phyloP scores from a whole-genome alignment of 2,329 filamentous ascomycete species.

The Diaporthe sp. region DNA sequence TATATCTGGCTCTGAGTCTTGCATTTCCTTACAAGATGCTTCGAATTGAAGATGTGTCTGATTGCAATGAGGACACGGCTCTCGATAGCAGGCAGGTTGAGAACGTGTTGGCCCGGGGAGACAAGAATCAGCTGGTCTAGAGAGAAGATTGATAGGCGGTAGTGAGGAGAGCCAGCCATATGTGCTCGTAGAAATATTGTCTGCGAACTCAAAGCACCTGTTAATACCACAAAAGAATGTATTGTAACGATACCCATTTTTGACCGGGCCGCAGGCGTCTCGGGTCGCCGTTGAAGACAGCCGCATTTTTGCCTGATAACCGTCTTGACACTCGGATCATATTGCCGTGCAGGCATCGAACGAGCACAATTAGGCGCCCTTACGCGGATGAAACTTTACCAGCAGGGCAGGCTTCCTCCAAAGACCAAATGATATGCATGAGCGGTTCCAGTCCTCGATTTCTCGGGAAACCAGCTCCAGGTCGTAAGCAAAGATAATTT shows the following conservation, averaged over 20 bases:
- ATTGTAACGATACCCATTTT: neutral
- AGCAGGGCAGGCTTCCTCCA: slow-evolving; percentile 37
- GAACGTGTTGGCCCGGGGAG: neutral
- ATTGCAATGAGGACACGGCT: neutral
- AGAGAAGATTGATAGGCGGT: too few species aligned
- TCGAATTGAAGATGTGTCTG: neutral
- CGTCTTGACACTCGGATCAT: neutral
- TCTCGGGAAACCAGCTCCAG: slow-evolving; percentile 38
- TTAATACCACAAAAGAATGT: neutral
- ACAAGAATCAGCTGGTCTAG: neutral
- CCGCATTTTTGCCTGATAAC: too few species aligned
- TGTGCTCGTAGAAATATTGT: neutral
- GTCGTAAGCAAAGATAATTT: slow-evolving; percentile 49
- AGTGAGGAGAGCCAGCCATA: neutral
- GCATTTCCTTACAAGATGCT: slow-evolving; percentile 10
- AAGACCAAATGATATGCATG: slow-evolving; percentile 29
- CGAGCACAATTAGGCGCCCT: neutral
- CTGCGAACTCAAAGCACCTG: neutral
- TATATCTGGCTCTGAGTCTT: slow-evolving; percentile 29
- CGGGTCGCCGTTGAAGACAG: neutral
- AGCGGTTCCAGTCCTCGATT: slow-evolving; percentile 36
- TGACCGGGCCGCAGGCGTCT: neutral
- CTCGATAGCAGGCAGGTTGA: neutral
- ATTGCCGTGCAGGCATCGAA: neutral
- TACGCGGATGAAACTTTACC: slow-evolving; percentile 35